Base-by-base conservation (phyloP, 768 basidiomycete species). In the Cystobasidium tubakii region DNA sequence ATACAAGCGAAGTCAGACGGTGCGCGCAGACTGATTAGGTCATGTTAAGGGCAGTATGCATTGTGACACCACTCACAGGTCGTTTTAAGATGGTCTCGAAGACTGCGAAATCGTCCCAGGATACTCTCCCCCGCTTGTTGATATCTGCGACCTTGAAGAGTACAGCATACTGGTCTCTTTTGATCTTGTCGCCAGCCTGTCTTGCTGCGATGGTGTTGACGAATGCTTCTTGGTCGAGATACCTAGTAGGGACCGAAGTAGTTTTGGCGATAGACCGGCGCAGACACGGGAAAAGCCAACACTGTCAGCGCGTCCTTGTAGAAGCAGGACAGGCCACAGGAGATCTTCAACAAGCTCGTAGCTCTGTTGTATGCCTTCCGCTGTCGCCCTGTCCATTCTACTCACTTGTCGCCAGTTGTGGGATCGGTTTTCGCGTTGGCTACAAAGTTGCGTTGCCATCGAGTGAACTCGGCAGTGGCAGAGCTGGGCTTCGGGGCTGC, bases 41-140 rank as follows among this genome's bases (percentile, higher is more conserved):
- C 17, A 6, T 17, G 39, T 27, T 39, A 39, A 19, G 13, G 36
- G 34, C 27, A 19, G 10, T 63, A 73, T 73, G 23, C 74, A 72
- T 19, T 75, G 74, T 17, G 95, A 94, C 81, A 97, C 93, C 34
- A 95, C 95, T 81, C 97, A 95, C 69, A 23, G 95, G 91, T 76
- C 90, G 85, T 84, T 97, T 92, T 78, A 95, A 83, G 76, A 91
- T 83, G 21, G 92, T 94, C 84, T 98, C 90, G 80, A 99, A 99
- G 75, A 95, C 89, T 6, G 88, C 88, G 77, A 96, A 99, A 82
- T 99, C 96, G 78, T 96, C 92, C 89, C 92, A 97, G 64, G 89
- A 89, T 67, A 95, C 85, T 29, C 90, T 83, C 43, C 88, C 91
- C 76, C 88, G 86, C 80, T 86, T 86, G 54, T 86, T 86, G 54